These are phyloP conservation scores for Hypoxylon sp. DNA, from an alignment of 2,329 filamentous ascomycete species.

Conservation along the genomic window DNA sequence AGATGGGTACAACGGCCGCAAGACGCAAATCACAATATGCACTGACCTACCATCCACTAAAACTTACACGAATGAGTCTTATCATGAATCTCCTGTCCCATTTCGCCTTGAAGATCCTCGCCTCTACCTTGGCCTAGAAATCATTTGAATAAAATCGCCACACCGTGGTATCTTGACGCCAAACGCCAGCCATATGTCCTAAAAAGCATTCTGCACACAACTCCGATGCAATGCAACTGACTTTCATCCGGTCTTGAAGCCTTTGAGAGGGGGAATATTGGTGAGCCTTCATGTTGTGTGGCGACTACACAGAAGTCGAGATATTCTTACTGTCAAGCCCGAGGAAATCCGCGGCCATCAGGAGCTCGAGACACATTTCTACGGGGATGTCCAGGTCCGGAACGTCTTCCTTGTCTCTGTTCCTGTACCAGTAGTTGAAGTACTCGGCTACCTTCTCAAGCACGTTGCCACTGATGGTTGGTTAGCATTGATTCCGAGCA, in stretches of 20 bases:
- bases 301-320: neutral
- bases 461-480: conserved; percentile 71
- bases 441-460: conserved; percentile 87
- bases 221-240: neutral
- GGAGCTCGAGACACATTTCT: conserved; percentile 80
- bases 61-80: conserved; percentile 10
- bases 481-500: conserved; percentile 13
- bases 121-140: conserved; percentile 45
- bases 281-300: conserved; percentile 21
- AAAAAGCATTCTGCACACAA: neutral
- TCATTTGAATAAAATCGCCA: conserved; percentile 15
- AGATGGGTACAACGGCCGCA: conserved; percentile 55
- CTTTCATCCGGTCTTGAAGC: neutral
- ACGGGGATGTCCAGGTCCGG: conserved; percentile 85
- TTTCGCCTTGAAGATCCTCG: conserved; percentile 3
- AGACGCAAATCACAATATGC: neutral
- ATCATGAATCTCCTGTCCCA: neutral
- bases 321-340: conserved; percentile 71
- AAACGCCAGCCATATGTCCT: conserved; percentile 19
- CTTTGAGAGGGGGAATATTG: conserved; percentile 28
- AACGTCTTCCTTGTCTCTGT: conserved; percentile 77
- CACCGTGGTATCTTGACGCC: conserved; percentile 34
- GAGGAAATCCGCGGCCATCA: conserved; percentile 83
- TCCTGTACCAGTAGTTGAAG: conserved; percentile 84
- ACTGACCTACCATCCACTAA: conserved; percentile 6